Conservation (phyloP, 192 early-diverging fungal genomes). For the Entomortierella beljakovae region DNA sequence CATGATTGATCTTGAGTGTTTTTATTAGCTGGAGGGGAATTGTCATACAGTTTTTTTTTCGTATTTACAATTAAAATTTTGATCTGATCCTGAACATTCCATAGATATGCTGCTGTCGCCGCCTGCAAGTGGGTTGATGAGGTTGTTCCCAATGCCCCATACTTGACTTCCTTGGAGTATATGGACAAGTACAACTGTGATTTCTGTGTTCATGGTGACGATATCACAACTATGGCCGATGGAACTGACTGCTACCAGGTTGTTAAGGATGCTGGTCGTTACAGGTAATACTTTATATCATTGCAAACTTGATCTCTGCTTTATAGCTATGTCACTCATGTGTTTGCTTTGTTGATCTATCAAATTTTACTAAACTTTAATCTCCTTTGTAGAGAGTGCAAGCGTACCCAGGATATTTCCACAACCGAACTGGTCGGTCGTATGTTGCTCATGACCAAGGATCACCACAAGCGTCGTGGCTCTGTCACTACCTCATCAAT, state of each 20-base stretch:
- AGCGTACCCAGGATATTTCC: slow-evolving; percentile 95
- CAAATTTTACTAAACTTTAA: neutral
- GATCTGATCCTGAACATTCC: too few relatives aligned
- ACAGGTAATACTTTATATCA: slow-evolving; percentile 56
- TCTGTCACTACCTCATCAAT: slow-evolving; percentile 60
- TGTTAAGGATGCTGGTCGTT: slow-evolving; percentile 95
- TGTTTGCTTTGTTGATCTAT: neutral
- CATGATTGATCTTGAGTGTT: too few relatives aligned
- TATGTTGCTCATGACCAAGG: slow-evolving; percentile 92
- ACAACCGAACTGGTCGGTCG: slow-evolving; percentile 97
- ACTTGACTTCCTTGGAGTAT: slow-evolving; percentile 87
- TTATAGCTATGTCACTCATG: neutral
- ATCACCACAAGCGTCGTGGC: slow-evolving; percentile 82
- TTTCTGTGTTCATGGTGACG: slow-evolving; percentile 97
- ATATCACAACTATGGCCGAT: slow-evolving; percentile 96
- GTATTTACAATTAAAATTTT: too few relatives aligned
- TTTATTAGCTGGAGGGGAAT: too few relatives aligned
- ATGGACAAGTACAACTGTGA: slow-evolving; percentile 91
- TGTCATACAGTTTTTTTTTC: too few relatives aligned
- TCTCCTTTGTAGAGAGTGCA: slow-evolving; percentile 76
- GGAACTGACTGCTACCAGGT: slow-evolving; percentile 97
- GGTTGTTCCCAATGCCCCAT: slow-evolving; percentile 93
- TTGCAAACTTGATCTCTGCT: neutral
- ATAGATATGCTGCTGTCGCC: slow-evolving; percentile 90
- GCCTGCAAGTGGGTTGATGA: slow-evolving; percentile 96